Base-by-base conservation (phyloP, 1,139 yeast genomes). In the Sugiyamaella sp. region DNA sequence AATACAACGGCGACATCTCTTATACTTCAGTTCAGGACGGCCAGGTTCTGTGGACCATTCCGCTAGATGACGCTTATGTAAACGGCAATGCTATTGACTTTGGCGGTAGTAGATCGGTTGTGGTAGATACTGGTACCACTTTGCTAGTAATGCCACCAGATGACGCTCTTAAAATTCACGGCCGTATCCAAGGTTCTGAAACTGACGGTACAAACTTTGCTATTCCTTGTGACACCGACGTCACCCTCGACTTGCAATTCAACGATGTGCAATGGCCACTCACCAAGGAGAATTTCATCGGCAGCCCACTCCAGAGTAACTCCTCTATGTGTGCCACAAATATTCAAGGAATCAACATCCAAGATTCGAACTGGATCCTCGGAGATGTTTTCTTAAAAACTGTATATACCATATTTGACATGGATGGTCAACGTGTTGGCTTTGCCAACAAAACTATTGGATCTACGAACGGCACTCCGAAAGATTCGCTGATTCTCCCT, bases 121-220 rank as follows among this genome's bases (percentile, higher is more conserved):
- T 84, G 42, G 72, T 84, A 24, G 90, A 84, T 63, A 81, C 87
- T 10, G 89, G 89, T 16, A 83, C 89, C 1, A 84, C 89, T 0
- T 79, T 85, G 1, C 68, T 84, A 22, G 80, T 81, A 4, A 68
- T 82, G 49, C 83, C 87, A 1, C 69, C 77, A n/a, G 69, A 67
- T 19, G 88, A 84, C 62, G 88, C 89, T 1, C 62, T 75, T 40
- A 68, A 59, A 22, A 55, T 84, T 12, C 89, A 84, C 63, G 63
- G 79, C 12, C 81, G 74, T 62, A 83, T 85, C 52, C 61, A 68
- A 21, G 67, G 72, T 33, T 71, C 82, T 5, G 68, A 80, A 52
- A 76, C 84, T 9, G 88, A 83, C 64, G 81, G 82, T 19, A 65
- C 75, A 27, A 83, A 81, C 65, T 84, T 73, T 69, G 87, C 87